These are phyloP conservation scores for Apiospora arundinis DNA, from an alignment of 2,329 filamentous ascomycete species.

Conservation along the genomic window DNA sequence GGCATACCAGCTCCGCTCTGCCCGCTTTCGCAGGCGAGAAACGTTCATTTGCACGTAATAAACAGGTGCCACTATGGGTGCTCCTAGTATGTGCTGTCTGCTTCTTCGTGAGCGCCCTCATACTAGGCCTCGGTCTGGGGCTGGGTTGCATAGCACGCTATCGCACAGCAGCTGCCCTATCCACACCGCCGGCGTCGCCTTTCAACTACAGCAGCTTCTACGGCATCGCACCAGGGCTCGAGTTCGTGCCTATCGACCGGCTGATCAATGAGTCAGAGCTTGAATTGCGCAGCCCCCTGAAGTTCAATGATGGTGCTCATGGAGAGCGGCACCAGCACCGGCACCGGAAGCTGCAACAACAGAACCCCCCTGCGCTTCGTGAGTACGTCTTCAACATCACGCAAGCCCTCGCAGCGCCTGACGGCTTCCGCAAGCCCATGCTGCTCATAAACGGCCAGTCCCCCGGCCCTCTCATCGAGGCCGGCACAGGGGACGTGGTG, in stretches of 20 bases:
- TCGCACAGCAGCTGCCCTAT: not conserved
- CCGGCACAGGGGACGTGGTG: constrained; percentile 50
- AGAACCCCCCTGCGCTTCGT: constrained; percentile 28
- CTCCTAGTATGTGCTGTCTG: constrained; percentile 30
- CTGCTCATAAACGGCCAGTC: constrained; percentile 48
- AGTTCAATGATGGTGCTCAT: constrained; percentile 5
- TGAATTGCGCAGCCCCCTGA: constrained; percentile 37
- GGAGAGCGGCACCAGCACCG: not conserved
- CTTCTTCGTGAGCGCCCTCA: constrained; percentile 31
- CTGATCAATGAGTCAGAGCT: constrained; percentile 39
- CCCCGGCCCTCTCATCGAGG: constrained; percentile 52
- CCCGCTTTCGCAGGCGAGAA: constrained; percentile 24
- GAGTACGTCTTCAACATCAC: constrained; percentile 44
- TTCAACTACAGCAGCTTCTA: constrained; percentile 31
- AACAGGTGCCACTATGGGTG: constrained; percentile 26
- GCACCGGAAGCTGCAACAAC: not conserved
- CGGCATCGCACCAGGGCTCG: constrained; percentile 33
- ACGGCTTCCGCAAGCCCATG: constrained; percentile 46
- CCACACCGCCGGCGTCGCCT: not conserved
- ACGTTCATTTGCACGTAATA: constrained; percentile 19
- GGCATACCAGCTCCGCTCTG: constrained; percentile 28
- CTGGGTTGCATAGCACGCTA: constrained; percentile 3
- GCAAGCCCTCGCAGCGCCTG: constrained; percentile 40
- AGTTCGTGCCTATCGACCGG: constrained; percentile 31
- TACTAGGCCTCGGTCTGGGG: constrained; percentile 34